phyloP scores from a whole-genome alignment of 2,329 filamentous ascomycete genomes.

The Sporothrix pallida region DNA sequence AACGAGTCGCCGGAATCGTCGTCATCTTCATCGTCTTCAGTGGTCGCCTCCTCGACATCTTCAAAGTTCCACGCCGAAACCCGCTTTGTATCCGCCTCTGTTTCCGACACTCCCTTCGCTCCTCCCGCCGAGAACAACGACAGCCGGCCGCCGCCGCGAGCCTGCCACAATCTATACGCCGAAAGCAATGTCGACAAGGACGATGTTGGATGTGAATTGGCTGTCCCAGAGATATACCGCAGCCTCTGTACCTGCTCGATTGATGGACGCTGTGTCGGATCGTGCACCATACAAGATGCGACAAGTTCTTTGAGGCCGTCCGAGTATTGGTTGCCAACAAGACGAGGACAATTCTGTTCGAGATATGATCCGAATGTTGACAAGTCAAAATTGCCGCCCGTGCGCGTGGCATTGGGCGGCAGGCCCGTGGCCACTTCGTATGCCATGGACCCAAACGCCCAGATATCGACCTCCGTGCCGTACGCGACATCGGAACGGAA shows the following conservation, averaged over 20 bases:
- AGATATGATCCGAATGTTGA: slow-evolving; percentile 53
- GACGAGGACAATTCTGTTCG: slow-evolving; percentile 66
- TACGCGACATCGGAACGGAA: slow-evolving; percentile 37
- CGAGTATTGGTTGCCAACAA: slow-evolving; percentile 75
- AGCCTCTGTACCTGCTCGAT: not conserved
- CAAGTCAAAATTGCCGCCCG: slow-evolving; percentile 34
- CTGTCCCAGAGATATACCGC: not conserved
- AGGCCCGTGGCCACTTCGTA: slow-evolving; percentile 80
- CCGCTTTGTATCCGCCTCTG: not conserved
- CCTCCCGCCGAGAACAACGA: slow-evolving; percentile 16
- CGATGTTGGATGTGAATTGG: not conserved
- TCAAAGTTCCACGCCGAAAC: slow-evolving; percentile 11
- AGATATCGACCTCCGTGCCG: slow-evolving; percentile 67
- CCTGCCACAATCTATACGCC: slow-evolving; percentile 7
- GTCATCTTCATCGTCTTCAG: not conserved
- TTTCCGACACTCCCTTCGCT: not conserved
- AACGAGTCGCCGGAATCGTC: slow-evolving; percentile 12
- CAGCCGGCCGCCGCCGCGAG: slow-evolving; percentile 1
- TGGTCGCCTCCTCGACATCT: not conserved
- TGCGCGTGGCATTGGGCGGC: slow-evolving; percentile 70
- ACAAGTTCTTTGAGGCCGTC: slow-evolving; percentile 71
- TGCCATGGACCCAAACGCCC: slow-evolving; percentile 82
- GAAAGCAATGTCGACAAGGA: slow-evolving; percentile 4
- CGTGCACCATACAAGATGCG: slow-evolving; percentile 68
- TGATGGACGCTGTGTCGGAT: not conserved